These are phyloP conservation scores for Domatiomyces catenatus DNA, from an alignment of 2,329 filamentous ascomycete genomes.

Conservation along the genomic window DNA sequence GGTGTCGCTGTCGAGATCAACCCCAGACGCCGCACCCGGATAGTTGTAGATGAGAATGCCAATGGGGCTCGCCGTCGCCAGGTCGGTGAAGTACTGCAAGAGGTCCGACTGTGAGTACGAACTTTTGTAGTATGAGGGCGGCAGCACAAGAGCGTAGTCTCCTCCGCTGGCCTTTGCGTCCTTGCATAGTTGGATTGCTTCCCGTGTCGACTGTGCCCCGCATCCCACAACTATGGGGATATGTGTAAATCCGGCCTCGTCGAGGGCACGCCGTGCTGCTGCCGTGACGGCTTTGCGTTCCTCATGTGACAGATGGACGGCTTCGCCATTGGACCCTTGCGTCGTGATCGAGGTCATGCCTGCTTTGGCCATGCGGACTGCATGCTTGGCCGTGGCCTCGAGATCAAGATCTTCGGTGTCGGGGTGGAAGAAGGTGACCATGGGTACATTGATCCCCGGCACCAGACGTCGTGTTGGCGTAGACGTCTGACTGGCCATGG, in stretches of 20 bases:
- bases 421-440: conserved; percentile 56
- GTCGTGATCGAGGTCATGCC: conserved; percentile 61
- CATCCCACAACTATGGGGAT: conserved; percentile 62
- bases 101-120: conserved; percentile 47
- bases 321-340: conserved; percentile 71
- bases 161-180: conserved; percentile 56
- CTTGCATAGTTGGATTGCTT: conserved; percentile 53
- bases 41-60: conserved; percentile 61
- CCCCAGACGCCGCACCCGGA: conserved; percentile 49
- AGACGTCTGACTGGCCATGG: background rate
- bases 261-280: conserved; percentile 54
- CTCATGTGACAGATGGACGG: conserved; percentile 57
- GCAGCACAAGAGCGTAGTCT: conserved; percentile 60
- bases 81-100: conserved; percentile 49
- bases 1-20: conserved; percentile 53
- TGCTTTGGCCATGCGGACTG: conserved; percentile 54
- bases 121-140: conserved; percentile 59
- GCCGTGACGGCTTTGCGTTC: conserved; percentile 55
- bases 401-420: conserved; percentile 51
- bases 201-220: conserved; percentile 56
- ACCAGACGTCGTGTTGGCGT: conserved; percentile 1
- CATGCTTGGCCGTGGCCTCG: conserved; percentile 41
- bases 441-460: conserved; percentile 54
- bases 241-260: conserved; percentile 47
- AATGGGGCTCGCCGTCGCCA: conserved; percentile 44